Conservation (phyloP, 2,329 filamentous ascomycete species). For the Neonectria sp. region DNA sequence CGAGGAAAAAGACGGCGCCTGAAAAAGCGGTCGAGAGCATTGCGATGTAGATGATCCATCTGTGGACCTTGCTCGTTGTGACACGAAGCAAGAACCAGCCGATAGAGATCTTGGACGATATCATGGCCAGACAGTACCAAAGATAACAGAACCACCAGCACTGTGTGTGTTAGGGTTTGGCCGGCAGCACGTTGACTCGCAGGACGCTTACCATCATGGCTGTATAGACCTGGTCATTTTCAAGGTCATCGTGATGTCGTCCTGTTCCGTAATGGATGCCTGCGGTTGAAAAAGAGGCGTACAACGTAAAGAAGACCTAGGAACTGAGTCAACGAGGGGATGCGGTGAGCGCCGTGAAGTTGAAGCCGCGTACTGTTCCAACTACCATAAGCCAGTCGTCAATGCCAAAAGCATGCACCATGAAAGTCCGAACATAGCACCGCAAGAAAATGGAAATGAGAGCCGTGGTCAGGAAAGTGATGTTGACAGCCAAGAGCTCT, state of each 20-base stretch:
- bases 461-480: slow-evolving; percentile 45
- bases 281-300: slow-evolving; percentile 31
- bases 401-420: slow-evolving; percentile 53
- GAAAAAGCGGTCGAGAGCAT: slow-evolving; percentile 48
- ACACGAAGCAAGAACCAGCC: slow-evolving; percentile 53
- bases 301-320: slow-evolving; percentile 42
- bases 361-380: slow-evolving; percentile 46
- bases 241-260: slow-evolving; percentile 50
- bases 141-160: slow-evolving; percentile 51
- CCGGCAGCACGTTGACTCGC: background rate
- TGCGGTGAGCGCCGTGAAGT: slow-evolving; percentile 34
- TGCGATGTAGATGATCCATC: slow-evolving; percentile 48
- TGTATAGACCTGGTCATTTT: slow-evolving; percentile 33
- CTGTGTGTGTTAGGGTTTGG: slow-evolving; percentile 27
- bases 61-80: slow-evolving; percentile 36
- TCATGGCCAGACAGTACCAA: slow-evolving; percentile 46
- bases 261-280: slow-evolving; percentile 56
- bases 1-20: slow-evolving; percentile 51
- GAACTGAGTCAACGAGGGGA: slow-evolving; percentile 36
- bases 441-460: slow-evolving; percentile 48
- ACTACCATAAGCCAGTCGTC: slow-evolving; percentile 57
- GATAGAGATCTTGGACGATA: slow-evolving; percentile 53
- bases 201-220: slow-evolving; percentile 51
- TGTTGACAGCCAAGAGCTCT: slow-evolving; percentile 52
- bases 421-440: slow-evolving; percentile 51